A percentile compares a stretch with the other conserved stretches of the same genome.
These are phyloP conservation scores for Ogataea hybrid DNA, from an alignment of 1,139 yeast species.

Conservation along the genomic window DNA sequence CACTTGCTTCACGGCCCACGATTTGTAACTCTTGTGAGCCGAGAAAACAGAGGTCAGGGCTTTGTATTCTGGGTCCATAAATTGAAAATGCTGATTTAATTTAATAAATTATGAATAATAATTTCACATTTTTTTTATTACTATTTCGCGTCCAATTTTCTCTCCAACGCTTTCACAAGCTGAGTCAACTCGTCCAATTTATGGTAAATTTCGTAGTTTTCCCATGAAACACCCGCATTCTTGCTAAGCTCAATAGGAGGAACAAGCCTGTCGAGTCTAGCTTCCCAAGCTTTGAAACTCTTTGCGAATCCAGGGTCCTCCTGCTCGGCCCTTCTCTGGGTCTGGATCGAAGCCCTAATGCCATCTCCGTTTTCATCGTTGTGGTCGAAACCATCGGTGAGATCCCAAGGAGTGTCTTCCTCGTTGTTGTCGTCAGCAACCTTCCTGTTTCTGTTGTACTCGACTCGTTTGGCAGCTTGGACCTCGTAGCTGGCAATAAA, in stretches of 20 bases:
- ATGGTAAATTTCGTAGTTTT: conserved; percentile 52
- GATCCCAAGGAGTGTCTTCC: conserved; percentile 75
- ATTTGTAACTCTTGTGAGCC: conserved; percentile 31
- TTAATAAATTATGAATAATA: not conserved
- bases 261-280: conserved; percentile 43
- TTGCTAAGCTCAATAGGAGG: conserved; percentile 61
- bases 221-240: conserved; percentile 63
- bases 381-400: conserved; percentile 71
- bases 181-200: conserved; percentile 46
- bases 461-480: conserved; percentile 63
- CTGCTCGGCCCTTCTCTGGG: conserved; percentile 62
- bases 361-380: conserved; percentile 37
- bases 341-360: conserved; percentile 37
- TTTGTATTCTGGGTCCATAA: conserved; percentile 24
- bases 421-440: conserved; percentile 81
- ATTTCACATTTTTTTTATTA: not conserved
- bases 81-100: too few species aligned
- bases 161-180: conserved; percentile 37
- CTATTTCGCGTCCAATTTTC: conserved; percentile 1
- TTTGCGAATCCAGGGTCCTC: conserved; percentile 69
- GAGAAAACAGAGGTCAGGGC: conserved; percentile 29
- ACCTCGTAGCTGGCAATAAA: conserved; percentile 65
- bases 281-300: conserved; percentile 47
- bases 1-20: conserved; percentile 33
- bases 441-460: conserved; percentile 66